Conservation (phyloP, 345 rosid genomes). For the Pistacia integerrima region DNA sequence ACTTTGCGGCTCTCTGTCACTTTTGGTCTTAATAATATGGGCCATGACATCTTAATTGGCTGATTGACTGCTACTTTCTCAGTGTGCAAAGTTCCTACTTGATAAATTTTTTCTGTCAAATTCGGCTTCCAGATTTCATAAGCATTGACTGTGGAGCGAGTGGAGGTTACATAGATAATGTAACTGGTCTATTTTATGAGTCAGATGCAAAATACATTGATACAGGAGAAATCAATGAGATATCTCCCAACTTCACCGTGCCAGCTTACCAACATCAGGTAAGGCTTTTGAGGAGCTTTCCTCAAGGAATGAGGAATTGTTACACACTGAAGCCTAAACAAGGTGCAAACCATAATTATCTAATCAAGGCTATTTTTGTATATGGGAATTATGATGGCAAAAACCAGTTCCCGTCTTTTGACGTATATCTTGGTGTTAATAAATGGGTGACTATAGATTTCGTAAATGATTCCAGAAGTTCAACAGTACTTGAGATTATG, state of each 20-base stretch:
- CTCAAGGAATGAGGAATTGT: not conserved
- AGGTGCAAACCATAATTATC: constrained; percentile 16
- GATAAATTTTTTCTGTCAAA: too few relatives aligned
- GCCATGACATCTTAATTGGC: too few relatives aligned
- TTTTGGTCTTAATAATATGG: too few relatives aligned
- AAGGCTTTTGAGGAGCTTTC: not conserved
- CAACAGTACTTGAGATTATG: not conserved
- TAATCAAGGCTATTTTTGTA: constrained; percentile 15
- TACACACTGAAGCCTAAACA: constrained; percentile 21
- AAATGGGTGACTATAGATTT: not conserved
- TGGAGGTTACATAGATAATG: not conserved
- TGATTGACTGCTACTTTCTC: too few relatives aligned
- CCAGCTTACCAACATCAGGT: not conserved
- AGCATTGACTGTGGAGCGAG: not conserved
- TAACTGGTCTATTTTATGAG: not conserved
- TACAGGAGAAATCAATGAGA: not conserved
- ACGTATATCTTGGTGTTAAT: constrained; percentile 25
- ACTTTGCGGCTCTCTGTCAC: too few relatives aligned
- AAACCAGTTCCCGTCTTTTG: constrained; percentile 12
- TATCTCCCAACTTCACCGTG: not conserved
- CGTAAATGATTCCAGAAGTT: rapidly evolving
- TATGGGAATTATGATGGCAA: constrained; percentile 30
- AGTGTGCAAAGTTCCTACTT: too few relatives aligned
- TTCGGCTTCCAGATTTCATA: not conserved
- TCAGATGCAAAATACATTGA: not conserved